These are phyloP conservation scores for Chalara sp. DNA, from an alignment of 2,329 filamentous ascomycete species.

Conservation along the genomic window DNA sequence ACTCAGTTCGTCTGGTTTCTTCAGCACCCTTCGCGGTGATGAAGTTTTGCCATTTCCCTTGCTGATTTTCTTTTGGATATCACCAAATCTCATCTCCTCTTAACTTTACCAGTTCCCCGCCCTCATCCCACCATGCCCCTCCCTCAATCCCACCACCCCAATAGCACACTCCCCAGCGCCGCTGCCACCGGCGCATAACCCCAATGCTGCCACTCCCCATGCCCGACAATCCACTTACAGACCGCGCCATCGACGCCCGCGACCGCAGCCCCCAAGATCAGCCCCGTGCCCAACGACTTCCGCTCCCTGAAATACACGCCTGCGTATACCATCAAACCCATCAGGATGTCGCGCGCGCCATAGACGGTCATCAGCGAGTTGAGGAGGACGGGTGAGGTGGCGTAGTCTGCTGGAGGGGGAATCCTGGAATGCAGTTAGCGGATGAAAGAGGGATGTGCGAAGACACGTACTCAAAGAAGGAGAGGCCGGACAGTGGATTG, in stretches of 20 bases:
- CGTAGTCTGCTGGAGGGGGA: too few relatives aligned
- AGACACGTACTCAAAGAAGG: slow-evolving; percentile 27
- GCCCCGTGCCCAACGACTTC: slow-evolving; percentile 34
- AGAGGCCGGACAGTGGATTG: slow-evolving; percentile 21
- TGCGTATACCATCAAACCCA: slow-evolving; percentile 34
- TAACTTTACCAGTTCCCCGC: too few relatives aligned
- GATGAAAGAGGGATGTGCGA: too few relatives aligned
- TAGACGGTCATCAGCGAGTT: slow-evolving; percentile 39
- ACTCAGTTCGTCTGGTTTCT: too few relatives aligned
- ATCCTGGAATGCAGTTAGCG: too few relatives aligned
- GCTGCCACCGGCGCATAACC: slow-evolving; percentile 17
- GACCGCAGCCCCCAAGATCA: slow-evolving; percentile 34
- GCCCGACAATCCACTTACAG: slow-evolving; percentile 30
- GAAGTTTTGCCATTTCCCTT: too few relatives aligned
- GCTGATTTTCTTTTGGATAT: too few relatives aligned
- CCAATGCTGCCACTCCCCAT: slow-evolving; percentile 43
- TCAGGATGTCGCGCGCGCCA: slow-evolving; percentile 42
- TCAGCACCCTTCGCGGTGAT: too few relatives aligned
- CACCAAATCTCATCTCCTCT: too few relatives aligned
- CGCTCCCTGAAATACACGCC: slow-evolving; percentile 32
- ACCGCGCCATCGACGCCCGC: slow-evolving; percentile 40
- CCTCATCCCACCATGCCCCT: too few relatives aligned
- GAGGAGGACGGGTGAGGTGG: slow-evolving; percentile 23
- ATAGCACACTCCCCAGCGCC: not conserved
- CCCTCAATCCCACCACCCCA: not conserved